Evolutionary conservation across 176 grass and related monocot species (phyloP), one percentile per base, ranked within the genome.

Genomic region (Phoenix dactylifera): DNA sequence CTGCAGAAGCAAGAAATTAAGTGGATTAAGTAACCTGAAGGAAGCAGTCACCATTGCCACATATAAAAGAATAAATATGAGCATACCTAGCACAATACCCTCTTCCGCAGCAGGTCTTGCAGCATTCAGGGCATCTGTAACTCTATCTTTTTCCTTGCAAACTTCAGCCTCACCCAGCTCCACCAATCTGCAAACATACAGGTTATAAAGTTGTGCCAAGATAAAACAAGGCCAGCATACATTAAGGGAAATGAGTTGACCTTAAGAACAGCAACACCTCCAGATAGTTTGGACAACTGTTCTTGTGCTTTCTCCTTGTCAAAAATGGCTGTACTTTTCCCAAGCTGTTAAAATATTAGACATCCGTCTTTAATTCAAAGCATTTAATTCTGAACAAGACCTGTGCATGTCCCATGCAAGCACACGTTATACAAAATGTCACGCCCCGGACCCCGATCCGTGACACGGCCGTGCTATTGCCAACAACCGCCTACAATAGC

Each of bases 291-390:
- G 9, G 92, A 78, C 61, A 97, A 80, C 57, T 84, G 72, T 72
- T 97, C 92, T 78, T 88, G 70, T 64, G 87, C 83, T 71, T 97
- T 97, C 72, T 97, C 87, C 84, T 91, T 97, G 73, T 97, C 87
- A 50, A 97, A 97, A 75, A 87, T 74, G 10, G 92, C 66, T 16
- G 78, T 83, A 79, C 81, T 97, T 77, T 58, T 69, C 49, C 88
- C 84, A 74, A 97, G 78, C 92, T 97, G 74, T 80, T 64, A 78
- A 72, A 62, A 52, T 49, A 28, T 49, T 26, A 71, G 71, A 58
- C 26, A 57, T 58, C 77, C 59, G 26, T 5, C 49, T 60, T 53
- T 66, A 15, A 63, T 30, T 69, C 24, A 6, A 32, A 16, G 6
- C 24, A 52, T 9, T 52, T 65, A 51, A 15, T 65, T 28, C 32